Percentiles rank a stretch among this genome's conserved stretches.
Evolutionary conservation across 2,329 filamentous ascomycete genomes (phyloP).

Genomic region (Claviceps fusiformis): DNA sequence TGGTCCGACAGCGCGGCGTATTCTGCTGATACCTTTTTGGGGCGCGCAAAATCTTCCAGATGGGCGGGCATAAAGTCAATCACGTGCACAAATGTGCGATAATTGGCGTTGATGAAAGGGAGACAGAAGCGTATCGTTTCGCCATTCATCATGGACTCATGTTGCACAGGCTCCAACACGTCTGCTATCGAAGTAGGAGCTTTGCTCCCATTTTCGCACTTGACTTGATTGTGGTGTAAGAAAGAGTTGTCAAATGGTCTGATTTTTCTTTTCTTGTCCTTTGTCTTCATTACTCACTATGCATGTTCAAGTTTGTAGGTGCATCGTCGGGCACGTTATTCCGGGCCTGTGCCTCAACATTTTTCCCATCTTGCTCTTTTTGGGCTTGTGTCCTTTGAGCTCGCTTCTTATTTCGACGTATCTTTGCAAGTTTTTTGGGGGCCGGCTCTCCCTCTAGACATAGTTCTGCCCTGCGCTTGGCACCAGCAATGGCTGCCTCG

Average conservation of each 20-base stretch:
- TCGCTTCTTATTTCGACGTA: constrained; percentile 10
- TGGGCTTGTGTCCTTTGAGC: neutral
- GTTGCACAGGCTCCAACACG: constrained; percentile 24
- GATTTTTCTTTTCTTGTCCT: neutral
- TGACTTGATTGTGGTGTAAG: constrained; percentile 20
- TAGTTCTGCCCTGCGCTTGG: constrained; percentile 23
- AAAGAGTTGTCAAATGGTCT: neutral
- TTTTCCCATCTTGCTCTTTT: constrained; percentile 5
- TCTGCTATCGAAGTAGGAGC: constrained; percentile 22
- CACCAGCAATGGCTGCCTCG: constrained; percentile 22
- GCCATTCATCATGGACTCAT: constrained; percentile 30
- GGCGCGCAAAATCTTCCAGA: constrained; percentile 56
- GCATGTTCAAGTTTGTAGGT: constrained; percentile 16
- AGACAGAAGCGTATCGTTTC: constrained; percentile 27
- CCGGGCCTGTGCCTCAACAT: constrained; percentile 13
- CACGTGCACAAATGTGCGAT: constrained; percentile 58
- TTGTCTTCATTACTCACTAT: constrained; percentile 12
- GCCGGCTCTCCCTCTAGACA: constrained; percentile 13
- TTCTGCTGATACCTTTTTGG: constrained; percentile 27
- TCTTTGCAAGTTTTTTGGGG: constrained; percentile 15
- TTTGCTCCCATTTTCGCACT: constrained; percentile 29
- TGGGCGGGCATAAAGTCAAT: constrained; percentile 64
- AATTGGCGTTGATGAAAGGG: constrained; percentile 63
- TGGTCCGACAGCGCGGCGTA: constrained; percentile 36
- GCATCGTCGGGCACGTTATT: constrained; percentile 9